These are phyloP conservation scores for Berberis vulgaris DNA, from an alignment of 164 flowering plant genomes.

Conservation along the genomic window DNA sequence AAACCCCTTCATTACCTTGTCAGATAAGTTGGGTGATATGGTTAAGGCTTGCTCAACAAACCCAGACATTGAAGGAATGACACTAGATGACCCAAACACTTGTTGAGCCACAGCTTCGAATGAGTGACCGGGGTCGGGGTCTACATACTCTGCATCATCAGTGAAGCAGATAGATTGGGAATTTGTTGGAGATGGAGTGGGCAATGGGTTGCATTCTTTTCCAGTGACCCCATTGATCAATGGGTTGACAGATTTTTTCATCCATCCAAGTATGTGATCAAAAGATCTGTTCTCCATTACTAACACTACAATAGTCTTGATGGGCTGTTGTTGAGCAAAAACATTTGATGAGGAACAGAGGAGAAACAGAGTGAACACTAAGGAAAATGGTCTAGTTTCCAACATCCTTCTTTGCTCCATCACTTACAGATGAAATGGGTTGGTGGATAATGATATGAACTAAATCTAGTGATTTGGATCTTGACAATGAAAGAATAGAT, in stretches of 20 bases:
- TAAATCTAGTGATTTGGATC: no score
- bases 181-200: constrained; percentile 18
- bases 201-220: constrained; percentile 47
- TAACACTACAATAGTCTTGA: constrained; percentile 61
- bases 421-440: not conserved
- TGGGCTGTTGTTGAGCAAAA: constrained; percentile 30
- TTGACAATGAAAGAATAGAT: no score
- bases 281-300: constrained; percentile 73
- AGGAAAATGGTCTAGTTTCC: constrained; percentile 11
- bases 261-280: constrained; percentile 88
- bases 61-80: constrained; percentile 62
- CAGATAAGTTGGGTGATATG: constrained; percentile 44
- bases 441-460: no score
- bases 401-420: constrained; percentile 1
- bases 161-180: constrained; percentile 43
- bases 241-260: constrained; percentile 60
- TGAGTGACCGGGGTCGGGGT: constrained; percentile 85
- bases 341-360: not conserved
- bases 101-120: constrained; percentile 58
- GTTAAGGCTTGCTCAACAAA: constrained; percentile 66
- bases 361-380: constrained; percentile 20
- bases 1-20: constrained; percentile 85
- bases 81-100: constrained; percentile 47
- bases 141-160: constrained; percentile 60
- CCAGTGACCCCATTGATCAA: constrained; percentile 66